These are phyloP conservation scores for Aureobasidium sp. DNA, from an alignment of 2,329 filamentous ascomycete species.

Conservation along the genomic window DNA sequence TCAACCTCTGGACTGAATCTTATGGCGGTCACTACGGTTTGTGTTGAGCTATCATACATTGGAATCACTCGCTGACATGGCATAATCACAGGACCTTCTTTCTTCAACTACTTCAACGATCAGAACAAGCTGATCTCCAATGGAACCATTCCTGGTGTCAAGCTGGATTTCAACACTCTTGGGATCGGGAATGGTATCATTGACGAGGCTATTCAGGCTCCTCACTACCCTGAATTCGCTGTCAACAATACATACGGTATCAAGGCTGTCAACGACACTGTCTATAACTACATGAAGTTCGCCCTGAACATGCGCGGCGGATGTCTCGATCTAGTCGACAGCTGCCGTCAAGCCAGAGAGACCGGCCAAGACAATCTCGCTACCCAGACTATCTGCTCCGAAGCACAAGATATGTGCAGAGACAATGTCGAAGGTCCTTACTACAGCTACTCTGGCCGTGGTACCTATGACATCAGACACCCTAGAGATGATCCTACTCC, in stretches of 20 bases:
- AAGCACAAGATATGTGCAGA: slow-evolving; percentile 62
- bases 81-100: slow-evolving; percentile 46
- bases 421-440: slow-evolving; percentile 65
- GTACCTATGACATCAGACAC: slow-evolving; percentile 69
- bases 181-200: slow-evolving; percentile 66
- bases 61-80: not conserved
- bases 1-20: slow-evolving; percentile 67
- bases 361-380: slow-evolving; percentile 33
- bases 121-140: slow-evolving; percentile 61
- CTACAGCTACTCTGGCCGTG: slow-evolving; percentile 58
- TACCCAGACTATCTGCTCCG: slow-evolving; percentile 54
- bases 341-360: slow-evolving; percentile 55
- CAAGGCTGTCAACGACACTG: slow-evolving; percentile 61
- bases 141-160: slow-evolving; percentile 31
- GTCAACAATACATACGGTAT: slow-evolving; percentile 64
- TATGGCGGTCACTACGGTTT: slow-evolving; percentile 56
- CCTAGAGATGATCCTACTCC: slow-evolving; percentile 64
- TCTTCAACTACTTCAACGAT: slow-evolving; percentile 61
- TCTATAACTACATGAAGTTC: slow-evolving; percentile 66
- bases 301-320: slow-evolving; percentile 54
- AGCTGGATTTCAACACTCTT: slow-evolving; percentile 55
- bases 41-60: not conserved
- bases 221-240: slow-evolving; percentile 58
- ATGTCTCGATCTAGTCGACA: slow-evolving; percentile 54
- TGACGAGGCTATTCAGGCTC: slow-evolving; percentile 56